These are phyloP conservation scores for Sporodiniella umbellata DNA, from an alignment of 371 early-diverging fungal species.

Conservation along the genomic window DNA sequence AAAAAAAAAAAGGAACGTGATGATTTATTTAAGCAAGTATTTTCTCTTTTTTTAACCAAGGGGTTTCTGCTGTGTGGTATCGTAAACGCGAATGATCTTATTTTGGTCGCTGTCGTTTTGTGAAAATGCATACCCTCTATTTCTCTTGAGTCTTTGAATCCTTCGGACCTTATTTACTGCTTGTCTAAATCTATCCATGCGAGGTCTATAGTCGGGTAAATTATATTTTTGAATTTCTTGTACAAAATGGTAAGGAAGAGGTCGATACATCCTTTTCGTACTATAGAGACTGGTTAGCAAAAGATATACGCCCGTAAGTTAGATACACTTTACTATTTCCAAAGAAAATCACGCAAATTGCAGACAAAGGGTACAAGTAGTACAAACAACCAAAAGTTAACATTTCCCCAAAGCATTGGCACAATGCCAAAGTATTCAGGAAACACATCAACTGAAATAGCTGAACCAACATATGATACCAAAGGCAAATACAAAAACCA, in stretches of 20 bases:
- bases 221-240: slow-evolving; percentile 98
- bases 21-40: too few species aligned
- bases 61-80: slow-evolving; percentile 93
- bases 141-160: slow-evolving; percentile 89
- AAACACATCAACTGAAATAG: slow-evolving; percentile 57
- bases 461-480: slow-evolving; percentile 81
- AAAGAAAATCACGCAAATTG: slow-evolving; percentile 82
- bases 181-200: slow-evolving; percentile 96
- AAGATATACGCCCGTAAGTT: not conserved
- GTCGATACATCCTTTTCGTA: slow-evolving; percentile 76
- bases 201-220: slow-evolving; percentile 95
- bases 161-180: slow-evolving; percentile 95
- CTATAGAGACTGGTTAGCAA: slow-evolving; percentile 33
- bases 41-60: slow-evolving; percentile 48
- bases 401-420: slow-evolving; percentile 69
- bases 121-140: slow-evolving; percentile 96
- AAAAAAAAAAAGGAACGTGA: too few species aligned
- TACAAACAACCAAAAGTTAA: slow-evolving; percentile 85
- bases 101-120: slow-evolving; percentile 96
- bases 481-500: slow-evolving; percentile 88
- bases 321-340: slow-evolving; percentile 80
- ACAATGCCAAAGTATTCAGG: slow-evolving; percentile 83
- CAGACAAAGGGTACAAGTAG: slow-evolving; percentile 80
- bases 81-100: slow-evolving; percentile 91
- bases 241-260: slow-evolving; percentile 88